These are phyloP conservation scores for Salvia miltiorrhiza DNA, from an alignment of 257 asterid genomes.

Conservation along the genomic window DNA sequence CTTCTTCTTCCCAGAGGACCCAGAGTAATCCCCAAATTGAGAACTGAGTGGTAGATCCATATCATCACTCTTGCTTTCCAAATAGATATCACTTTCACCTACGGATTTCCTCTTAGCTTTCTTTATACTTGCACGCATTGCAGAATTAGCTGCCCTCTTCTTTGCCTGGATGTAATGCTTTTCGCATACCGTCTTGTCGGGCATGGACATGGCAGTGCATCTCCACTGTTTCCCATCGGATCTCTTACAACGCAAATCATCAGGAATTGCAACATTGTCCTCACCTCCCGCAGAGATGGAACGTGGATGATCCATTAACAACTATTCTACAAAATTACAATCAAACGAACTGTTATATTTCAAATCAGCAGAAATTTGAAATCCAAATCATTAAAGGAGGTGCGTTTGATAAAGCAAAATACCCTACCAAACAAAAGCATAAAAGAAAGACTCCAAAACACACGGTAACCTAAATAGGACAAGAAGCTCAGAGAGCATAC, in stretches of 20 bases:
- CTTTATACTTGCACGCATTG: conserved; percentile 90
- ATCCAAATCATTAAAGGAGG: background rate
- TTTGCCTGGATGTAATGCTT: conserved; percentile 99
- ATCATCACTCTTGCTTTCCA: conserved; percentile 95
- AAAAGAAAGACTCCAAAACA: background rate
- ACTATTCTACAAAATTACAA: conserved; percentile 11
- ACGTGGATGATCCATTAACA: conserved; percentile 71
- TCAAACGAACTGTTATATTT: conserved; percentile 16
- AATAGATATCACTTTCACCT: conserved; percentile 67
- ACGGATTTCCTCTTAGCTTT: conserved; percentile 64
- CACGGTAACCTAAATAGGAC: background rate
- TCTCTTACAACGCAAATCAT: conserved; percentile 98
- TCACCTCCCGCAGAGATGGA: conserved; percentile 69
- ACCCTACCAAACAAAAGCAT: background rate
- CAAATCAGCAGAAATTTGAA: conserved; percentile 30
- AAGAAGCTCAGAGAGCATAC: background rate
- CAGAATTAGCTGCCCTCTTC: conserved; percentile 99
- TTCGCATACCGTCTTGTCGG: conserved; percentile 97
- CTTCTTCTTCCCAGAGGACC: conserved; percentile 70
- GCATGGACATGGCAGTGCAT: conserved; percentile 99
- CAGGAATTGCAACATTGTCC: conserved; percentile 82
- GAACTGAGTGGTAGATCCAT: conserved; percentile 79
- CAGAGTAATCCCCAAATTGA: conserved; percentile 62
- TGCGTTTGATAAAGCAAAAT: background rate
- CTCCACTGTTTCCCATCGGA: conserved; percentile 99